Evolutionary conservation across 2,329 filamentous ascomycete genomes (phyloP).

Genomic region (Ceratocystis eucalypticola): DNA sequence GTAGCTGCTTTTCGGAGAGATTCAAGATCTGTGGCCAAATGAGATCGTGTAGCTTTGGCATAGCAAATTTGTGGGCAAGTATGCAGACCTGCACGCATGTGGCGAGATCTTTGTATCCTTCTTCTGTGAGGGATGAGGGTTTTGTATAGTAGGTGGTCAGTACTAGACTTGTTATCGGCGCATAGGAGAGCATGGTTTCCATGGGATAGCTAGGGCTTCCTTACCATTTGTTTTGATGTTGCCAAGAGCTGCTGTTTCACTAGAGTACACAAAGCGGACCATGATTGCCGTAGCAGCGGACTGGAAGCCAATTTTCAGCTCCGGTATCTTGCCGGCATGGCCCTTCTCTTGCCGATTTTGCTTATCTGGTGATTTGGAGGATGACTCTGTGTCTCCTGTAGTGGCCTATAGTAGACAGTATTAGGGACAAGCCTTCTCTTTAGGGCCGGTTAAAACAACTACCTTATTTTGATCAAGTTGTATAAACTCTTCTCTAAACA

Average conservation of each 20-base stretch:
- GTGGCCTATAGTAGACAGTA: neutral
- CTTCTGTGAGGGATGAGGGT: neutral
- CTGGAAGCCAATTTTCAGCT: neutral
- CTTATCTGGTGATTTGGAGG: neutral
- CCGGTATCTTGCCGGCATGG: neutral
- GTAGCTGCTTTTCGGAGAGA: neutral
- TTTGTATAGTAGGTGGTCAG: neutral
- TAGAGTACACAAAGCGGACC: neutral
- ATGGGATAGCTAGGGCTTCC: neutral
- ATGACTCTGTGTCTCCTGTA: neutral
- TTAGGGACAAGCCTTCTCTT: neutral
- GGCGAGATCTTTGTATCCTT: neutral
- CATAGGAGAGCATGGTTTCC: neutral
- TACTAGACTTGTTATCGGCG: neutral
- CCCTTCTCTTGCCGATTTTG: neutral
- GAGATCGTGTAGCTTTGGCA: neutral
- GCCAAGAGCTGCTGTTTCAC: neutral
- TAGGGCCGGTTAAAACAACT: no score
- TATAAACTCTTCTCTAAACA: neutral
- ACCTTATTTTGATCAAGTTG: neutral
- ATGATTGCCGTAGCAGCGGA: neutral
- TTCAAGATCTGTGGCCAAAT: neutral
- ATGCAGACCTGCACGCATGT: neutral
- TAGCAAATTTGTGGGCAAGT: neutral
- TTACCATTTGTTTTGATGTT: neutral